Conservation (phyloP, 2,329 filamentous ascomycete species). For the Colletotrichum sojae region DNA sequence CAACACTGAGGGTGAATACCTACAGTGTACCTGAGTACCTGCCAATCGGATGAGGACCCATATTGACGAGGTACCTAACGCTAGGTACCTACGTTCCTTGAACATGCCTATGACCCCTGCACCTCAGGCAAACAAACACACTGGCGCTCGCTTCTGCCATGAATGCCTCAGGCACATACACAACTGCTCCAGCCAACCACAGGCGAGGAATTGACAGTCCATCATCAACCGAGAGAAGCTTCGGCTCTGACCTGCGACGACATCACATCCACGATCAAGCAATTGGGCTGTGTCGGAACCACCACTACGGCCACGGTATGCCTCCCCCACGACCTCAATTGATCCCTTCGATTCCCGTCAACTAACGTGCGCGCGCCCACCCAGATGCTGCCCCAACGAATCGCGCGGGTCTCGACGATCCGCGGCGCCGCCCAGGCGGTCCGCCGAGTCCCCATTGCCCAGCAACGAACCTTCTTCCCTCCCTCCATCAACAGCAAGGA, state of each 20-base stretch:
- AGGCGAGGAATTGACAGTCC: conserved; percentile 41
- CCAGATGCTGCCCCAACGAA: conserved; percentile 74
- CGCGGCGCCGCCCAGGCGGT: conserved; percentile 61
- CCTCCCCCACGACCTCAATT: conserved; percentile 5
- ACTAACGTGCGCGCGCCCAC: conserved; percentile 5
- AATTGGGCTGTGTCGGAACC: conserved; percentile 52
- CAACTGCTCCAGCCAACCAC: conserved; percentile 28
- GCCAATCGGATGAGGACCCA: too few species aligned
- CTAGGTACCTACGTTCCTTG: too few species aligned
- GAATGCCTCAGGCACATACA: conserved; percentile 52
- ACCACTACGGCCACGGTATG: conserved; percentile 52
- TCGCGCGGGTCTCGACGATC: conserved; percentile 64
- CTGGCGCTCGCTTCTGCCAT: neutral
- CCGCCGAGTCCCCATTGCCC: conserved; percentile 66
- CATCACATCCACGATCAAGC: conserved; percentile 42
- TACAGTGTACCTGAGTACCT: too few species aligned
- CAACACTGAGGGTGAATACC: too few species aligned
- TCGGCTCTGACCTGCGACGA: conserved; percentile 43
- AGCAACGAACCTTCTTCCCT: conserved; percentile 72
- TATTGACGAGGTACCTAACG: too few species aligned
- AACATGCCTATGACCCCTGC: neutral
- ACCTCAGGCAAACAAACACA: conserved; percentile 1
- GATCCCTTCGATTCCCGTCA: accelerated
- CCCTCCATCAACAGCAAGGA: conserved; percentile 61
- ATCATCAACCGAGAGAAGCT: conserved; percentile 43